Evolutionary conservation across 176 grass and related monocot genomes (phyloP).

Genomic region (Echinochloa phyllopogon): DNA sequence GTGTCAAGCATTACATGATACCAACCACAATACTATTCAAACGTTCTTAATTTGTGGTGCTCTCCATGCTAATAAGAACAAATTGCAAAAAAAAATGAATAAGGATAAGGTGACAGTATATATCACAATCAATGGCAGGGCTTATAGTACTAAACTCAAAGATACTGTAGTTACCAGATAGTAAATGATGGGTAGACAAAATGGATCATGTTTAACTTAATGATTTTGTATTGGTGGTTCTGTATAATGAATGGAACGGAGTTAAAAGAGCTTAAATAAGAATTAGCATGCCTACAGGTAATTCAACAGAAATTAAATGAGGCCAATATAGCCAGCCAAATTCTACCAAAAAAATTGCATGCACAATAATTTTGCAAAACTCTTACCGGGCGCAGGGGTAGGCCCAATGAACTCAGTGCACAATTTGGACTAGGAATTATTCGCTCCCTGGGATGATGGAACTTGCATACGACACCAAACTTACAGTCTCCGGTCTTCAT

Average conservation of each 20-base stretch:
- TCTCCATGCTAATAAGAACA: background rate
- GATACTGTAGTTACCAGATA: background rate
- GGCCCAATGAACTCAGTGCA: constrained; percentile 64
- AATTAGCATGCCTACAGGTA: background rate
- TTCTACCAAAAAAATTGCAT: background rate
- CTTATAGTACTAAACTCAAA: background rate
- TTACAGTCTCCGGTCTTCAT: constrained; percentile 98
- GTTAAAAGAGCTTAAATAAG: background rate
- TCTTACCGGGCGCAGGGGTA: constrained; percentile 84
- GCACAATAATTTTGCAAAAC: background rate
- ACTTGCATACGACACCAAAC: constrained; percentile 91
- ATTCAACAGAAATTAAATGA: background rate
- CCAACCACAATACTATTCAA: background rate
- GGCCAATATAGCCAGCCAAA: background rate
- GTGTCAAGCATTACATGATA: constrained; percentile 1
- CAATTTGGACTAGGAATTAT: constrained; percentile 76
- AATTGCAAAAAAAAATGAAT: background rate
- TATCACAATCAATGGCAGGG: constrained; percentile 6
- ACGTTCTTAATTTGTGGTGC: background rate
- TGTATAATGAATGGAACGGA: constrained; percentile 11
- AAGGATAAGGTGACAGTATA: background rate
- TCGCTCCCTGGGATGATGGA: constrained; percentile 90
- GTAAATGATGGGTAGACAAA: constrained; percentile 7
- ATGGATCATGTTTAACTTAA: background rate
- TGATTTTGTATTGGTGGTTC: background rate